phyloP scores from a whole-genome alignment of 768 basidiomycete genomes.

The Boletus tylopilopsis region DNA sequence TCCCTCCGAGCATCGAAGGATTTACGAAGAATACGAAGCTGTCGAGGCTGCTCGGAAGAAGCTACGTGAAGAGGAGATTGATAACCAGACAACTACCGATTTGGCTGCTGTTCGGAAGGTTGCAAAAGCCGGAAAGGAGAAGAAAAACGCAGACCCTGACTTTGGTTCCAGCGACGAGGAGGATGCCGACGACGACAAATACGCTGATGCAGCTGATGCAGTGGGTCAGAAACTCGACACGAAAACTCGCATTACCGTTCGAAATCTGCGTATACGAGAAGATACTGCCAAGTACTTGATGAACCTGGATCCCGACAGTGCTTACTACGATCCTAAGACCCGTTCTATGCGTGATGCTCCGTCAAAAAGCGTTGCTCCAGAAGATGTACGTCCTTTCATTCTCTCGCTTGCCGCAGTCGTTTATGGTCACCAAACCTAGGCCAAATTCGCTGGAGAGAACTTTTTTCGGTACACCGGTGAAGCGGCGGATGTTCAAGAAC shows the following conservation, averaged over 20 bases:
- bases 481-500: constrained; percentile 84
- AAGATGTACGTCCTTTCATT: constrained; percentile 62
- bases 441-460: constrained; percentile 94
- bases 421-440: constrained; percentile 39
- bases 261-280: constrained; percentile 97
- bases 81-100: constrained; percentile 93
- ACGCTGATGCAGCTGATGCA: constrained; percentile 95
- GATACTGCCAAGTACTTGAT: constrained; percentile 99
- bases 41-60: constrained; percentile 89
- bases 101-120: constrained; percentile 88
- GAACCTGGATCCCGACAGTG: constrained; percentile 91
- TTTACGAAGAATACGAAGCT: constrained; percentile 94
- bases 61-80: constrained; percentile 93
- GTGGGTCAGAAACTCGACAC: constrained; percentile 98
- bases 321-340: constrained; percentile 99
- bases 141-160: constrained; percentile 74
- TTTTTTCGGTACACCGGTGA: constrained; percentile 91
- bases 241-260: constrained; percentile 96
- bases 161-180: constrained; percentile 97
- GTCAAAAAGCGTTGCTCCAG: constrained; percentile 65
- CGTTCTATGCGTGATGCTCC: constrained; percentile 99
- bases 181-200: constrained; percentile 95
- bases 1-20: constrained; percentile 74
- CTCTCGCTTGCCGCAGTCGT: neutral
- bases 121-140: constrained; percentile 83